Conservation (phyloP, 2,329 filamentous ascomycete species). For the Mycosphaerella arachidis region DNA sequence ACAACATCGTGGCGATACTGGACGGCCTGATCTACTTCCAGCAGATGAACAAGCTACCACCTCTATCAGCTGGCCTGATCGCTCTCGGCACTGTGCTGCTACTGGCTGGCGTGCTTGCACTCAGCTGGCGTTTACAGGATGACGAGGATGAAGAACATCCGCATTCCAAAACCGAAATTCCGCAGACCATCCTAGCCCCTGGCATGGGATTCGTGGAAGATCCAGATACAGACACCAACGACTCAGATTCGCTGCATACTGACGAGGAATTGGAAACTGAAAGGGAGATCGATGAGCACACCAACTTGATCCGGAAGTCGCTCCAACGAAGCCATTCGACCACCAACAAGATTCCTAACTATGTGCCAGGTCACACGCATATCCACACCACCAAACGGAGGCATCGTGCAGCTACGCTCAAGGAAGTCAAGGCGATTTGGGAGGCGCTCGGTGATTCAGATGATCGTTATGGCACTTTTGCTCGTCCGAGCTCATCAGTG, state of each 20-base stretch:
- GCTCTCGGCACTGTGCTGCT: constrained; percentile 81
- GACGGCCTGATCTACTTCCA: constrained; percentile 96
- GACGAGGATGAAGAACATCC: constrained; percentile 55
- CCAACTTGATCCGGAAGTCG: constrained; percentile 19
- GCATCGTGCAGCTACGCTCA: constrained; percentile 31
- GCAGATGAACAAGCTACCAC: constrained; percentile 74
- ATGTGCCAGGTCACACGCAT: constrained; percentile 8
- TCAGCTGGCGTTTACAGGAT: constrained; percentile 90
- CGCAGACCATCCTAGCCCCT: constrained; percentile 69
- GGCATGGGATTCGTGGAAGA: constrained; percentile 60
- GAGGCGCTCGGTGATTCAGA: constrained; percentile 28
- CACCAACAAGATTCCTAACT: constrained; percentile 10
- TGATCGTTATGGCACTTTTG: constrained; percentile 26
- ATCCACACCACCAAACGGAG: constrained; percentile 21
- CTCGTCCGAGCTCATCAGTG: constrained; percentile 11
- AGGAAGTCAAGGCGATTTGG: constrained; percentile 32
- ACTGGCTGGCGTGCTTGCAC: constrained; percentile 78
- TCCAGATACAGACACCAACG: constrained; percentile 27
- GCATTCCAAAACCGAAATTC: constrained; percentile 36
- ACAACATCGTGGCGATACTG: constrained; percentile 97
- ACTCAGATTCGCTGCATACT: constrained; percentile 20
- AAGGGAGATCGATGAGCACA: constrained; percentile 19
- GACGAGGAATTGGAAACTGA: constrained; percentile 22
- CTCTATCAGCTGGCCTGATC: constrained; percentile 73
- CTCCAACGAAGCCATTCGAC: constrained; percentile 13